These are phyloP conservation scores for Plectranthus barbatus DNA, from an alignment of 257 asterid genomes.

Conservation along the genomic window DNA sequence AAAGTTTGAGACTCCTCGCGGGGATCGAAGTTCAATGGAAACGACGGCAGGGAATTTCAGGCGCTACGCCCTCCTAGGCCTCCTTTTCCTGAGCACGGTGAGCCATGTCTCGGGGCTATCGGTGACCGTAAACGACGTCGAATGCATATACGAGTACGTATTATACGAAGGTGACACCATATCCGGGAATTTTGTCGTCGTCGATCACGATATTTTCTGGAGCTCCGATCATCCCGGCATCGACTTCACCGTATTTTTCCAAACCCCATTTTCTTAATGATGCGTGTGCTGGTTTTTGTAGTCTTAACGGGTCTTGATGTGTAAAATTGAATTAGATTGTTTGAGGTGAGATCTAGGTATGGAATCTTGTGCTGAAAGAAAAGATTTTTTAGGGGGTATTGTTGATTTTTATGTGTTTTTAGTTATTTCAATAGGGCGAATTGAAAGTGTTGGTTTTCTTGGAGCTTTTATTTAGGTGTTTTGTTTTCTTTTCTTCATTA, in stretches of 20 bases:
- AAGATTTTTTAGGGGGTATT: not conserved
- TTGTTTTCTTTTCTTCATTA: not conserved
- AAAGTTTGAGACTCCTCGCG: slow-evolving; percentile 10
- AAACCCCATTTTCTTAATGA: not conserved
- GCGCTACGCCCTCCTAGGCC: slow-evolving; percentile 26
- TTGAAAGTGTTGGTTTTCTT: not conserved
- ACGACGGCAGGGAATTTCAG: slow-evolving; percentile 25
- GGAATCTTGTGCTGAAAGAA: not conserved
- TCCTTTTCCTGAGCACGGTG: slow-evolving; percentile 36
- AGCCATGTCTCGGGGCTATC: slow-evolving; percentile 46
- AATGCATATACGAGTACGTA: slow-evolving; percentile 88
- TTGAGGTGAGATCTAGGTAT: slow-evolving; percentile 10
- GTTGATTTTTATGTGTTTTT: not conserved
- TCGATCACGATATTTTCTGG: slow-evolving; percentile 95
- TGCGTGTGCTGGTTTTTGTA: not conserved
- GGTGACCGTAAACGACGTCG: slow-evolving; percentile 75
- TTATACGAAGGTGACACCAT: slow-evolving; percentile 82
- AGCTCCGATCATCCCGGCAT: slow-evolving; percentile 90
- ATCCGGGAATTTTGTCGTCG: slow-evolving; percentile 89
- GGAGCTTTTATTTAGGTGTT: not conserved
- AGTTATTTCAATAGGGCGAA: not conserved
- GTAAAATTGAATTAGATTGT: slow-evolving; percentile 18
- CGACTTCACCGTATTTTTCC: slow-evolving; percentile 52
- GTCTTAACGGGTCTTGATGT: slow-evolving; percentile 12
- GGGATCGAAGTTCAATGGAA: slow-evolving; percentile 20